A percentile compares a stretch with the other conserved stretches of the same genome.
Conservation (phyloP, 352 stramenopile genomes). For the Pythium guiyangense region DNA sequence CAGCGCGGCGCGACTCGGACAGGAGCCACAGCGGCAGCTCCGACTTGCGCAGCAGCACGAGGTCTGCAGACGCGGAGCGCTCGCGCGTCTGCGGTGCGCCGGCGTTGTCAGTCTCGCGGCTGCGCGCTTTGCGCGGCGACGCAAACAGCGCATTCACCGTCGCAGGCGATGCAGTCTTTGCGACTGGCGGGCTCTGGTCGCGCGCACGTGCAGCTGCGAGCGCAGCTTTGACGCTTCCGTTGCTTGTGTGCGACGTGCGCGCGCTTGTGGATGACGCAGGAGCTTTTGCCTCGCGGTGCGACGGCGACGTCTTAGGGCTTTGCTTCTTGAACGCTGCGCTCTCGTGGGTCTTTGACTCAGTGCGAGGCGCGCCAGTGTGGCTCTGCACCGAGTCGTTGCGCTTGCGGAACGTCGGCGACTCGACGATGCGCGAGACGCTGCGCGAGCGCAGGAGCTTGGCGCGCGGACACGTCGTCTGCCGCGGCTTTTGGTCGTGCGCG, state of each 20-base stretch:
- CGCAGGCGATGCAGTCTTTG: no score
- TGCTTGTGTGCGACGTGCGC: no score
- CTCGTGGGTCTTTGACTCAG: no score
- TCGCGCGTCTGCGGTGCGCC: slow-evolving; percentile 6
- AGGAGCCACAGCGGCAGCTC: slow-evolving; percentile 20
- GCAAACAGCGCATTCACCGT: no score
- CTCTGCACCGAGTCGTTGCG: slow-evolving; percentile 19
- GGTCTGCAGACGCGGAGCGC: slow-evolving; percentile 25
- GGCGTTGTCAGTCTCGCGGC: slow-evolving; percentile 2
- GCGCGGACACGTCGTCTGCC: slow-evolving; percentile 10
- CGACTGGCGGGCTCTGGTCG: no score
- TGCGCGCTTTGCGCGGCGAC: background rate
- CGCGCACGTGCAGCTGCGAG: no score
- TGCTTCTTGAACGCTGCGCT: no score
- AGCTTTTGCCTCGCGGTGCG: no score
- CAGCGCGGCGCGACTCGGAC: slow-evolving; percentile 4
- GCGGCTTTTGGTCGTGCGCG: slow-evolving; percentile 11
- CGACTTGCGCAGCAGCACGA: slow-evolving; percentile 19
- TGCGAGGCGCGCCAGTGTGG: no score
- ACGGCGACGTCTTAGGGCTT: no score
- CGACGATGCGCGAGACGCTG: slow-evolving; percentile 29
- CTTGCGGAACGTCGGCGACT: slow-evolving; percentile 26
- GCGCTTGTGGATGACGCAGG: no score
- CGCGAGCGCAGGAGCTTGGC: slow-evolving; percentile 31
- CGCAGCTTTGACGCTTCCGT: no score